Percentiles rank a stretch among this genome's conserved stretches.
These are phyloP conservation scores for Clavispora santaluciae DNA, from an alignment of 805 yeast species.

Conservation along the genomic window DNA sequence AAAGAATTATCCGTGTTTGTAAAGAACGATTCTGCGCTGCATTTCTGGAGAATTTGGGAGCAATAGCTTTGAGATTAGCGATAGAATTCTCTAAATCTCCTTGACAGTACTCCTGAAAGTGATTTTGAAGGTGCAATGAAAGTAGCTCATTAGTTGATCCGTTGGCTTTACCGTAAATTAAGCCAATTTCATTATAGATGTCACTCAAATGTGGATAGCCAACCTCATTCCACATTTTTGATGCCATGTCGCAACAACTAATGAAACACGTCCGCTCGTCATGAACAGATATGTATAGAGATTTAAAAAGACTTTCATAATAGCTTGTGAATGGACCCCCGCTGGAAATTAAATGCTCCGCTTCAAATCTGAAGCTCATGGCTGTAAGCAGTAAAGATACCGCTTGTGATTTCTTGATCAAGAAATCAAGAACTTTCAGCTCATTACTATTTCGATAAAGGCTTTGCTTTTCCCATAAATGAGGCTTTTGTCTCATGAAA, in stretches of 20 bases:
- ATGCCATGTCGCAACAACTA: slow-evolving; percentile 41
- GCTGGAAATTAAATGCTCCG: slow-evolving; percentile 47
- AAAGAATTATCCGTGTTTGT: slow-evolving; percentile 35
- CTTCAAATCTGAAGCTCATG: slow-evolving; percentile 62
- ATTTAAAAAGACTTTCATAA: slow-evolving; percentile 54
- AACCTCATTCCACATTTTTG: slow-evolving; percentile 47
- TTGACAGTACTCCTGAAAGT: slow-evolving; percentile 28
- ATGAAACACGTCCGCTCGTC: slow-evolving; percentile 41
- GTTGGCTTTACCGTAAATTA: slow-evolving; percentile 32
- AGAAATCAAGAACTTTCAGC: slow-evolving; percentile 61
- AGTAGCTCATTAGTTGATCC: slow-evolving; percentile 3
- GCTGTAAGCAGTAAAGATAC: slow-evolving; percentile 49
- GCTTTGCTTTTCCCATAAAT: slow-evolving; percentile 40
- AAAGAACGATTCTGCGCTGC: slow-evolving; percentile 38
- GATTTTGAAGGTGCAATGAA: slow-evolving; percentile 27
- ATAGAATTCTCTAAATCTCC: slow-evolving; percentile 42
- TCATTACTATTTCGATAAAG: slow-evolving; percentile 49
- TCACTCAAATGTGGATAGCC: slow-evolving; percentile 46
- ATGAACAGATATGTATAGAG: slow-evolving; percentile 51
- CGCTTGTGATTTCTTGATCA: slow-evolving; percentile 49
- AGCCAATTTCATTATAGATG: slow-evolving; percentile 44
- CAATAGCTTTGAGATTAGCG: slow-evolving; percentile 28
- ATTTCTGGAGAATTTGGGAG: slow-evolving; percentile 22
- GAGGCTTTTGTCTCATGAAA: slow-evolving; percentile 65
- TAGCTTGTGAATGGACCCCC: slow-evolving; percentile 44